Percentiles rank a stretch among this genome's conserved stretches.
Evolutionary conservation across 2,329 filamentous ascomycete genomes (phyloP).

Genomic region (Macrophomina pseudophaseolina): DNA sequence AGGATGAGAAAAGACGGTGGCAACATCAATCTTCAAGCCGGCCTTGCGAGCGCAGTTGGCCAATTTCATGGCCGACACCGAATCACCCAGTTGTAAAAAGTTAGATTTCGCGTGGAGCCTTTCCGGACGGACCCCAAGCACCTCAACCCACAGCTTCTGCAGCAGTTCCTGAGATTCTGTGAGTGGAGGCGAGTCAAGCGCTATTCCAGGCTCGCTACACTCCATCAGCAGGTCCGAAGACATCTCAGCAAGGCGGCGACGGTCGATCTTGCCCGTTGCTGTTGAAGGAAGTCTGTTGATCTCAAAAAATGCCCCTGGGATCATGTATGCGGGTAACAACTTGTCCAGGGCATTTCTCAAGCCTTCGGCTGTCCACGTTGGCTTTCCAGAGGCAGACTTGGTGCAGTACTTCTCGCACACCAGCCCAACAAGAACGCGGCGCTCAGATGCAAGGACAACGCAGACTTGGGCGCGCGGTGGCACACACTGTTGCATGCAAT

Average conservation of each 20-base stretch:
- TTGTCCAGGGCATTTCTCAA: not conserved
- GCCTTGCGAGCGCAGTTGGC: no score
- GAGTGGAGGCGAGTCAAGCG: no score
- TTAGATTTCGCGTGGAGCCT: no score
- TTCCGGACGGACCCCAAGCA: no score
- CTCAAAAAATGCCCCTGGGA: not conserved
- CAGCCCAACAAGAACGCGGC: not conserved
- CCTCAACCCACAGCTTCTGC: no score
- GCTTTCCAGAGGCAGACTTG: not conserved
- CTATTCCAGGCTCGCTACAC: no score
- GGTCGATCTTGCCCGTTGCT: not conserved
- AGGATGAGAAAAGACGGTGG: no score
- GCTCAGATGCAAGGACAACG: not conserved
- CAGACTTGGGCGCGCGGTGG: not conserved
- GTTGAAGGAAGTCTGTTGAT: not conserved
- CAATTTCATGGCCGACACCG: no score
- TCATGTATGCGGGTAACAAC: not conserved
- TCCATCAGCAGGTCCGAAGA: no score
- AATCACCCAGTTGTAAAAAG: no score
- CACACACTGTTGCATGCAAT: conserved; percentile 28
- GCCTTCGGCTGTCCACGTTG: not conserved
- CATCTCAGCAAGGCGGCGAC: not conserved
- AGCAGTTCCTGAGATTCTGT: no score
- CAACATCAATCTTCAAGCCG: no score
- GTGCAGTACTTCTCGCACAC: not conserved